phyloP scores from a whole-genome alignment of 768 basidiomycete species.

The Amylocystis lapponica region DNA sequence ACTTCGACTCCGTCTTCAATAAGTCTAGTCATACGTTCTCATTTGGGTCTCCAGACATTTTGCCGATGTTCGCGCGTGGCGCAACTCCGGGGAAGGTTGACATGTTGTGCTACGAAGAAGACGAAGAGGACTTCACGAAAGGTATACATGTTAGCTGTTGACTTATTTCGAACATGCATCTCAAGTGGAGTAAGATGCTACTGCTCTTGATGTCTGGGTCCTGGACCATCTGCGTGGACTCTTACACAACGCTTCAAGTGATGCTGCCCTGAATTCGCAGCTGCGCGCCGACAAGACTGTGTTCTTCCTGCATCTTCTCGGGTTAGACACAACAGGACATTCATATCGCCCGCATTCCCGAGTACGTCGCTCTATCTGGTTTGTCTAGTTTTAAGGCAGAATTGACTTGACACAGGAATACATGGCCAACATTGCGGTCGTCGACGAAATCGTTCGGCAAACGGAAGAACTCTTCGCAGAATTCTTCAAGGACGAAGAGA shows the following conservation, averaged over 20 bases:
- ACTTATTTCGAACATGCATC: too few species aligned
- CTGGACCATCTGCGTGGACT: constrained; percentile 59
- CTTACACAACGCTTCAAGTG: constrained; percentile 56
- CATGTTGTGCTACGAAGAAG: constrained; percentile 71
- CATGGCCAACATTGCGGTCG: constrained; percentile 76
- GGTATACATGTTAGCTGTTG: too few species aligned
- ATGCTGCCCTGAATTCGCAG: constrained; percentile 42
- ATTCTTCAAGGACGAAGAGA: constrained; percentile 66
- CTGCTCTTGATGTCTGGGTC: constrained; percentile 73
- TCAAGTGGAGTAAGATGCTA: constrained; percentile 79
- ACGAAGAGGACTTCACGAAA: constrained; percentile 84
- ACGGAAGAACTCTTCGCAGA: constrained; percentile 55
- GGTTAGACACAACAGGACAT: constrained; percentile 83
- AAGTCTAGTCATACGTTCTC: constrained; percentile 72
- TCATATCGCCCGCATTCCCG: constrained; percentile 78
- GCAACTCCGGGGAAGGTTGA: constrained; percentile 64
- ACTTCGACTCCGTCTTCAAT: constrained; percentile 88
- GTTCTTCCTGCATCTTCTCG: constrained; percentile 81
- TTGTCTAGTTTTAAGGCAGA: too few species aligned
- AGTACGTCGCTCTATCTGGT: too few species aligned
- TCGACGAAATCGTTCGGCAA: constrained; percentile 66
- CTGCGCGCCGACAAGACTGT: constrained; percentile 57
- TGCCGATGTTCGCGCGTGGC: constrained; percentile 82
- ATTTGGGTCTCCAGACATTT: constrained; percentile 84
- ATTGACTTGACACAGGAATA: constrained; percentile 66